phyloP scores from a whole-genome alignment of 495 filamentous ascomycete genomes.

The Chaetomidium leptoderma region DNA sequence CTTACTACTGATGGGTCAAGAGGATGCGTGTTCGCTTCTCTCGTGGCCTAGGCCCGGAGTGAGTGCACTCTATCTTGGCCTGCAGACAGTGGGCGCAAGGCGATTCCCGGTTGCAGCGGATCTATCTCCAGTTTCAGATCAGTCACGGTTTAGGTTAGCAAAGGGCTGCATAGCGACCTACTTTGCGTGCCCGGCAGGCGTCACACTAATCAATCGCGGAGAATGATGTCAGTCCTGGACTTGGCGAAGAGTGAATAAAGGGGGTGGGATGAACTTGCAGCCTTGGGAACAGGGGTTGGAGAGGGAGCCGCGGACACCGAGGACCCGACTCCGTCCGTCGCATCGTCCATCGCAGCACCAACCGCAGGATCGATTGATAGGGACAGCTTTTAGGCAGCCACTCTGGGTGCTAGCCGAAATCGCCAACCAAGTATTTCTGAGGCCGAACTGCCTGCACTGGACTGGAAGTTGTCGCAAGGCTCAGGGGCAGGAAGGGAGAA shows the following conservation, averaged over 20 bases:
- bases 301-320: background rate
- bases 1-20: slow-evolving; percentile 26
- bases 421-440: background rate
- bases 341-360: background rate
- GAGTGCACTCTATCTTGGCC: slow-evolving; percentile 25
- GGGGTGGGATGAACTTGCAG: slow-evolving; percentile 14
- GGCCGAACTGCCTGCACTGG: background rate
- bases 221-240: background rate
- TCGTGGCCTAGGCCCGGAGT: slow-evolving; percentile 12
- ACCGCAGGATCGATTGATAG: background rate
- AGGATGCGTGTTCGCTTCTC: slow-evolving; percentile 24
- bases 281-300: slow-evolving; percentile 10
- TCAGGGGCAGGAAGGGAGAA: background rate
- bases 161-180: too few species aligned
- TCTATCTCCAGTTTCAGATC: slow-evolving; percentile 31
- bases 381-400: too few species aligned
- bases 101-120: slow-evolving; percentile 47
- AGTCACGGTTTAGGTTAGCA: background rate
- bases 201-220: slow-evolving; percentile 19
- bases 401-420: background rate
- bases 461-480: background rate
- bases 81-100: slow-evolving; percentile 24
- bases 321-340: background rate
- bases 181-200: slow-evolving; percentile 24
- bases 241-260: background rate